Base-by-base conservation (phyloP, 495 filamentous ascomycete species). In the Aspergillus funiculosus region DNA sequence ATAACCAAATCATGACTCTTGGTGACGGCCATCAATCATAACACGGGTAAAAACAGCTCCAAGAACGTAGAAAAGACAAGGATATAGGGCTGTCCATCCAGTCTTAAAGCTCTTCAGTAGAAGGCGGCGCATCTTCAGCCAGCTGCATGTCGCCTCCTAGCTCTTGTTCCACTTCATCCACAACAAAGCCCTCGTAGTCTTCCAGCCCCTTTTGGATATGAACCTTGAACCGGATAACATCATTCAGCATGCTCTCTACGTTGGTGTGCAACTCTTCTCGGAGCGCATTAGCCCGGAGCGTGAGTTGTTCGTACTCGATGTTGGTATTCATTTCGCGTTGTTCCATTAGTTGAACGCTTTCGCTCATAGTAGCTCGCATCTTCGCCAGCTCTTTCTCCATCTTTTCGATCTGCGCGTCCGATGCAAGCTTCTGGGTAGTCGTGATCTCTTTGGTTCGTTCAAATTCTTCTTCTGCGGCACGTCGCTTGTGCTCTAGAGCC, bases 211-310 rank as follows among this genome's bases (percentile, higher is more conserved):
- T 87, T 63, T 97, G 92, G 34, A 98, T 76, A 60, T 96, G 92
- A 44, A 97, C 82, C 70, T 98, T 98, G 81, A 98, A 98, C 53
- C 89, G 89, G 71, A 96, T 94, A 60, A 97, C 83, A 57, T 96
- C 90, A 67, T 95, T 94, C 52, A 98, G 68, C 80, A 96, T 91
- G 51, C 83, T 85, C 70, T 95, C 94, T 47, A 95, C 86, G 62
- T 95, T 92, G 9, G 89, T 94, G 58, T 98, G 92, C 11, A 98
- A 71, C 59, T 95, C 89, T 65, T 98, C 92, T 24, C 92, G 81
- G 20, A 95, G 75, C 2, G 86, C 69, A 56, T 89, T 87, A 13
- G 88, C 88, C 17, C 80, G 80, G 19, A 94, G 77, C 5, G 82
- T 90, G 7, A 97, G 66, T 58, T 95, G 91, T 60, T 96, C 91